Percentiles rank a stretch among this genome's conserved stretches.
phyloP scores from a whole-genome alignment of 495 filamentous ascomycete genomes.

The Aspergillus haitiensis region DNA sequence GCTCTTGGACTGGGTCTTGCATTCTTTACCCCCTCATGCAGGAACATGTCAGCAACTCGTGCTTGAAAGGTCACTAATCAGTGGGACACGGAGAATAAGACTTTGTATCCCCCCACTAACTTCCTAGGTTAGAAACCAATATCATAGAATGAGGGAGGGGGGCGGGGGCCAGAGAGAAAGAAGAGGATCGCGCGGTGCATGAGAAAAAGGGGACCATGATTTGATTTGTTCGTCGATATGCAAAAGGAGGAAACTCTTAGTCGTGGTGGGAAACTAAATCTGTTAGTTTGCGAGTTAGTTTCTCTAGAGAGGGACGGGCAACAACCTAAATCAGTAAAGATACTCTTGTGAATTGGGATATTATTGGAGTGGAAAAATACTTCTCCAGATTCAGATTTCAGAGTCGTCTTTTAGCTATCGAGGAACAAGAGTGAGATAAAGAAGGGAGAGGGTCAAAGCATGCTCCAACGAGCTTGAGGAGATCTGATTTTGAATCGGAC shows the following conservation, averaged over 20 bases:
- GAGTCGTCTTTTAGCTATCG: too few relatives aligned
- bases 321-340: conserved; percentile 24
- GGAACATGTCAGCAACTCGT: conserved; percentile 26
- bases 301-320: conserved; percentile 22
- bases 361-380: conserved; percentile 2
- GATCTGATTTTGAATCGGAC: too few relatives aligned
- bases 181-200: neutral
- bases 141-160: neutral
- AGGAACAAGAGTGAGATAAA: too few relatives aligned
- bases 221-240: conserved; percentile 5
- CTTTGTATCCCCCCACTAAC: conserved; percentile 1
- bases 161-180: neutral
- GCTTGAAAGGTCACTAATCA: conserved; percentile 18
- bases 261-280: conserved; percentile 18
- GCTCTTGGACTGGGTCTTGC: conserved; percentile 23
- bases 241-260: conserved; percentile 14
- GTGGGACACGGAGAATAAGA: conserved; percentile 25
- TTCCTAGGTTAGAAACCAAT: neutral
- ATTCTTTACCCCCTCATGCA: conserved; percentile 15
- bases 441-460: too few relatives aligned
- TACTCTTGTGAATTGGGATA: conserved; percentile 9
- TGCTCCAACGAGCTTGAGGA: too few relatives aligned
- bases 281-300: conserved; percentile 25
- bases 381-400: neutral
- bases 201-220: conserved; percentile 1